Conservation (phyloP, 2,329 filamentous ascomycete genomes). For the Phialemoniopsis sp. region DNA sequence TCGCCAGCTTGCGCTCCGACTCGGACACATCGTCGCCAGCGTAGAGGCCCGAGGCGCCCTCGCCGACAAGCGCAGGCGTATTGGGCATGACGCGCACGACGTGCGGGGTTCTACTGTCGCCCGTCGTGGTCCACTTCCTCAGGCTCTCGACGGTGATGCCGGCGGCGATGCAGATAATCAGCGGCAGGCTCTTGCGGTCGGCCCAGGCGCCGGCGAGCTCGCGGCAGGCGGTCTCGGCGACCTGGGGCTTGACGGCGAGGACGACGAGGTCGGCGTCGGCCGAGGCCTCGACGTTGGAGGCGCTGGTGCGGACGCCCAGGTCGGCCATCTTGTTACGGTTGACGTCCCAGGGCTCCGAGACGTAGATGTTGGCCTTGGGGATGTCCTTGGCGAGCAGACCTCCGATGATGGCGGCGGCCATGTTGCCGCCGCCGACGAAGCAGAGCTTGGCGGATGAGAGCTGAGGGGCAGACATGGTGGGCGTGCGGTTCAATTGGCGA, state of each 20-base stretch:
- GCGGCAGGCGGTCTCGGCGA: conserved; percentile 39
- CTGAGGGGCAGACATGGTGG: conserved; percentile 8
- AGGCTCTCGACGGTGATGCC: conserved; percentile 42
- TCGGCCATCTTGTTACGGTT: conserved; percentile 44
- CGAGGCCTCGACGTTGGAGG: conserved; percentile 39
- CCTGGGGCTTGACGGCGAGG: conserved; percentile 48
- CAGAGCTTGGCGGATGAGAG: conserved; percentile 26
- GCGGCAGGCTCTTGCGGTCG: conserved; percentile 24
- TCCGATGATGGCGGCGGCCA: conserved; percentile 47
- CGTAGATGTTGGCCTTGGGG: conserved; percentile 37
- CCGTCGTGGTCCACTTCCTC: conserved; percentile 33
- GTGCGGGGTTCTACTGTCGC: conserved; percentile 31
- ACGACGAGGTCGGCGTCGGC: conserved; percentile 39
- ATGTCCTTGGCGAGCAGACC: conserved; percentile 39
- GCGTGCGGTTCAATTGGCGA: background rate
- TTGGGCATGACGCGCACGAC: conserved; percentile 51
- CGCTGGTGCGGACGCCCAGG: conserved; percentile 39
- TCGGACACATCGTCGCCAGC: conserved; percentile 35
- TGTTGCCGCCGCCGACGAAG: conserved; percentile 44
- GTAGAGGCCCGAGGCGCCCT: conserved; percentile 44
- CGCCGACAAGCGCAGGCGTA: conserved; percentile 44
- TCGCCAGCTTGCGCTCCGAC: conserved; percentile 35
- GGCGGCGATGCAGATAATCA: conserved; percentile 44
- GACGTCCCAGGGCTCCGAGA: conserved; percentile 48
- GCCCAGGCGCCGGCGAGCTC: conserved; percentile 38